Evolutionary conservation across 2,329 filamentous ascomycete species (phyloP), one percentile per base, ranked within the genome.

Genomic region (Botrytis cinerea): DNA sequence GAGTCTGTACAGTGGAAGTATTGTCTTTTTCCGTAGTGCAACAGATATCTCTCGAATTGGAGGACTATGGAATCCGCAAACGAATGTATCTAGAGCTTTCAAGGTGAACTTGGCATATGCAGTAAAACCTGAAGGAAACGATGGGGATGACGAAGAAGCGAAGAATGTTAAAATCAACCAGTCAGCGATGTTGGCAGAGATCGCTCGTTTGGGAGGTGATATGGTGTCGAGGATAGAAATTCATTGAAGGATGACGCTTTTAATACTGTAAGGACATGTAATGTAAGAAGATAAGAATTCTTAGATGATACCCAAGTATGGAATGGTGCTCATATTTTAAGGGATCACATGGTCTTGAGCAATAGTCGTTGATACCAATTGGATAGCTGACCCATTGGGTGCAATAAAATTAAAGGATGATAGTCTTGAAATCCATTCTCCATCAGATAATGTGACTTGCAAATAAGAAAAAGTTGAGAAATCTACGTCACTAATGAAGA

Each of bases 11-110:
- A 87, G 87, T 5, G 87, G 90, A 51, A 88, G 89, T 4, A 84
- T 97, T 48, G 84, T 98, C 2, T 93, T 98, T 82, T 98, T 98
- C 85, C 87, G 90, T 76, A 91, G 94, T 46, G 85, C 84, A 7
- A 81, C 85, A 1, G 84, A 86, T 2, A 86, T 90, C 38, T 86
- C 89, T 73, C 80, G 87, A 12, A 86, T 93, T 80, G 87, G 87
- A 18, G 91, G 90, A 0, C 79, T 93, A 61, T 93, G 91, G 90
- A 91, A 88, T 79, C 91, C 90, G 0, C 81, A 84, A 63, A 83
- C 83, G 9, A 59, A 73, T 14, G 72, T 75, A 8, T 48, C 78
- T 10, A 77, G 93, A 75, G 83, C 84, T 20, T 95, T 94, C 85
- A 92, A 91, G 76, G 87, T 92, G 25, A 92, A 91, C 74, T 81